Base-by-base conservation (phyloP, 164 flowering plant species). In the Annona squamosa region DNA sequence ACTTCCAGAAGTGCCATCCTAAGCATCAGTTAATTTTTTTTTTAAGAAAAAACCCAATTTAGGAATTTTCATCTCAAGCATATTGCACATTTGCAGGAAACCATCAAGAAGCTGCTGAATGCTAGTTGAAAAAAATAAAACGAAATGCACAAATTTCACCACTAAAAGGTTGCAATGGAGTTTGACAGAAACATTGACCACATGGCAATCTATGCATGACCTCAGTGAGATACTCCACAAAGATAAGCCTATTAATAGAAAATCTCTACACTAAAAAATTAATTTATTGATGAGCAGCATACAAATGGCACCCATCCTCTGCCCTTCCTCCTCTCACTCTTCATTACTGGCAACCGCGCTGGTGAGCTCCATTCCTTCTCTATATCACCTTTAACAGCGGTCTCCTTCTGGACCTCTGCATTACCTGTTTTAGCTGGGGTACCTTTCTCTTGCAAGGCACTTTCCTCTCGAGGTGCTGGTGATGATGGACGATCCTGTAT, bases 261-360 rank as follows among this genome's bases (percentile, higher is more conserved):
- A 46, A 66, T 52, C 59, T 52, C 9, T 52, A 12, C 59, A 52
- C 43, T 66, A 47, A 42, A 16, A 42, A 66, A 37, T 82, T 82
- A 84, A 71, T 85, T 80, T 9, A 82, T 84, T 26, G 96, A 88
- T 45, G 94, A 86, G 84, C 98, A 93, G 79, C 98, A 93, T n/a
- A 87, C 80, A 74, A 90, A 91, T 26, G 89, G 88, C 4, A 77
- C 84, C 98, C 96, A 93, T 2, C 88, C 84, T 81, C 80, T 88
- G 41, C n/a, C 74, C 77, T 86, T 92, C 77, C 79, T 87, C 82
- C 86, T 86, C 73, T 87, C 92, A 74, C 83, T 83, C 82, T 88
- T 88, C 18, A 80, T 84, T 46, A 84, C 67, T 0, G 86, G 91
- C 74, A 87, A 84, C 71, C 87, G 82, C 47, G 90, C 93, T 0